Evolutionary conservation across 2,329 filamentous ascomycete species (phyloP).

Genomic region (Aspergillus jensenii): DNA sequence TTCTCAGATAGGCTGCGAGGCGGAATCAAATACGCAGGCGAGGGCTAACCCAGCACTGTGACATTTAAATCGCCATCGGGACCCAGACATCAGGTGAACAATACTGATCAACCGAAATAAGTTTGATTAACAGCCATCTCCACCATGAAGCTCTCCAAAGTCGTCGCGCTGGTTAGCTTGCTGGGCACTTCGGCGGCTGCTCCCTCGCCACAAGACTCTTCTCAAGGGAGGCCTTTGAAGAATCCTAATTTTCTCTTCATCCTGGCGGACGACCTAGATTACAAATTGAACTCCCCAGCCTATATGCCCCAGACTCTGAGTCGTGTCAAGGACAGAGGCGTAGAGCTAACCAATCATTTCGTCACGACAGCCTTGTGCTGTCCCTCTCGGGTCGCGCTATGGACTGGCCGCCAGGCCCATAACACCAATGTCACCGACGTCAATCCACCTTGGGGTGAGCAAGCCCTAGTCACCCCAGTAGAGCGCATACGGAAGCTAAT

Average conservation of each 20-base stretch:
- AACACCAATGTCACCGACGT: slow-evolving; percentile 66
- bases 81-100: no score
- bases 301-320: slow-evolving; percentile 52
- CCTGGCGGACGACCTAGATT: slow-evolving; percentile 67
- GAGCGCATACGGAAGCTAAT: not conserved
- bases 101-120: no score
- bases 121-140: no score
- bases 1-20: no score
- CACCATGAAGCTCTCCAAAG: no score
- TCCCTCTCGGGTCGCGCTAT: slow-evolving; percentile 62
- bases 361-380: slow-evolving; percentile 64
- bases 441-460: slow-evolving; percentile 25
- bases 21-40: no score
- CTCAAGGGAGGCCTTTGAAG: no score
- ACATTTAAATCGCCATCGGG: no score
- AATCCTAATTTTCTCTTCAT: slow-evolving; percentile 64
- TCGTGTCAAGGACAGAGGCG: slow-evolving; percentile 48
- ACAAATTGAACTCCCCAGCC: slow-evolving; percentile 28
- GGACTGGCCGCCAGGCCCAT: slow-evolving; percentile 64
- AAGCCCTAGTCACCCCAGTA: not conserved
- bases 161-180: no score
- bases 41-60: no score
- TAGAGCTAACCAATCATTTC: slow-evolving; percentile 60
- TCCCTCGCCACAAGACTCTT: no score
- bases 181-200: no score